Conservation (phyloP, 345 rosid genomes). For the Lepidium didymum region DNA sequence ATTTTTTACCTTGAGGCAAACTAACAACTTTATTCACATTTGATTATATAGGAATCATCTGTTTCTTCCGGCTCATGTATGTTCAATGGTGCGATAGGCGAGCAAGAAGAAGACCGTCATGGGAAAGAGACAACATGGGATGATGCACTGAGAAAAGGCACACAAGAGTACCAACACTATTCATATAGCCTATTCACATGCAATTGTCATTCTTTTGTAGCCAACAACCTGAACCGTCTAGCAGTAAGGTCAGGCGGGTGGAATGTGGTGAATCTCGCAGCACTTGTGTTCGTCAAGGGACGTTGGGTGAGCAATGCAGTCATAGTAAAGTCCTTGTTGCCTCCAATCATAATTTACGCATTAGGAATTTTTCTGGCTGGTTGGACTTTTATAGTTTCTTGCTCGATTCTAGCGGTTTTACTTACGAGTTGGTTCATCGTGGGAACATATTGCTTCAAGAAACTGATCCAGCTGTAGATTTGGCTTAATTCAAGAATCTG, state of each 20-base stretch:
- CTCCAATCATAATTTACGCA: slow-evolving; percentile 40
- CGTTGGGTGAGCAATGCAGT: slow-evolving; percentile 68
- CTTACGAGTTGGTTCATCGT: slow-evolving; percentile 77
- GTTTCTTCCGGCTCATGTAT: slow-evolving; percentile 21
- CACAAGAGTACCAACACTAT: slow-evolving; percentile 75
- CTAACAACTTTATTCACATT: background rate
- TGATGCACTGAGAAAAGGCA: slow-evolving; percentile 57
- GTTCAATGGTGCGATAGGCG: slow-evolving; percentile 29
- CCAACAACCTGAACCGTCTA: slow-evolving; percentile 79
- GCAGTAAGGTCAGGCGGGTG: slow-evolving; percentile 64
- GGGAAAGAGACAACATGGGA: slow-evolving; percentile 59
- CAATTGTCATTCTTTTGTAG: slow-evolving; percentile 96
- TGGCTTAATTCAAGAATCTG: background rate
- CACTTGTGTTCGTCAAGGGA: slow-evolving; percentile 61
- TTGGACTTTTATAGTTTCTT: slow-evolving; percentile 40
- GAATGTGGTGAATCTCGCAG: slow-evolving; percentile 84
- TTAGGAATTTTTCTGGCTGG: slow-evolving; percentile 66
- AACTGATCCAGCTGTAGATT: slow-evolving; percentile 57
- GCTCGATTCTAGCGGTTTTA: slow-evolving; percentile 47
- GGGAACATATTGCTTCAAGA: slow-evolving; percentile 71
- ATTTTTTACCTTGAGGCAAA: background rate
- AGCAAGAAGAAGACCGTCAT: slow-evolving; percentile 20
- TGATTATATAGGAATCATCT: slow-evolving; percentile 34
- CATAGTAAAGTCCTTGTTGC: slow-evolving; percentile 46
- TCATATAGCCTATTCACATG: slow-evolving; percentile 80